phyloP scores from a whole-genome alignment of 1,284 basidiomycete genomes.

The Leccinum pachyderme region DNA sequence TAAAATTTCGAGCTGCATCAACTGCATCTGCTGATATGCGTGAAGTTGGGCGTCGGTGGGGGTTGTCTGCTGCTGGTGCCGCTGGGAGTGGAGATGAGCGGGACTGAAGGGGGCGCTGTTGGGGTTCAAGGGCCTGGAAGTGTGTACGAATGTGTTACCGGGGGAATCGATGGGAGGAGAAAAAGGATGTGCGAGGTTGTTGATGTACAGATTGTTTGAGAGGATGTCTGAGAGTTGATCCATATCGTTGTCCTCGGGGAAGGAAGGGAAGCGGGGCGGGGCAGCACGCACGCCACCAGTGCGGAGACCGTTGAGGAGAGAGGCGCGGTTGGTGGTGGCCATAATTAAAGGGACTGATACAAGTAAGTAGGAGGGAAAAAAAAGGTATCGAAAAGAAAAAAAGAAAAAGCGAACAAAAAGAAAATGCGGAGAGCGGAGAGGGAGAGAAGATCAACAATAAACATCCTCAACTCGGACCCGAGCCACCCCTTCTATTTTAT shows the following conservation, averaged over 20 bases:
- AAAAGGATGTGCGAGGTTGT: conserved; percentile 43
- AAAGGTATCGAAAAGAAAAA: conserved; percentile 11
- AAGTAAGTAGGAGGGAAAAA: conserved; percentile 18
- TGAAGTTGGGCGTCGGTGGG: conserved; percentile 49
- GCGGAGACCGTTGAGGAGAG: conserved; percentile 79
- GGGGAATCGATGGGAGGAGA: conserved; percentile 68
- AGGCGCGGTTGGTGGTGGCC: conserved; percentile 66
- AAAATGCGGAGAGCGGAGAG: neutral
- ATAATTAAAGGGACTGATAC: conserved; percentile 41
- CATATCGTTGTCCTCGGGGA: conserved; percentile 53
- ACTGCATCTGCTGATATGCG: conserved; percentile 68
- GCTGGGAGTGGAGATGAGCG: conserved; percentile 31
- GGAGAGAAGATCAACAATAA: conserved; percentile 13
- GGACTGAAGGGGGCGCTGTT: conserved; percentile 59
- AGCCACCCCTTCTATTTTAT: conserved; percentile 17
- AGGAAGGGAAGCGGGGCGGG: conserved; percentile 45
- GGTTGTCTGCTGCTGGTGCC: conserved; percentile 36
- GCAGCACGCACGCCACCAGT: conserved; percentile 74
- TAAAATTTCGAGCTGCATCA: conserved; percentile 78
- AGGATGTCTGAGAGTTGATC: conserved; percentile 59
- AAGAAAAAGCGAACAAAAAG: neutral
- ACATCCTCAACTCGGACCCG: conserved; percentile 17
- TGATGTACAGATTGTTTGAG: conserved; percentile 46
- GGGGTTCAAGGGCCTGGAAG: conserved; percentile 48
- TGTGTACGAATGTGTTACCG: conserved; percentile 58